phyloP scores from a whole-genome alignment of 495 filamentous ascomycete species.

The Lasiosphaeriaceae sp. region DNA sequence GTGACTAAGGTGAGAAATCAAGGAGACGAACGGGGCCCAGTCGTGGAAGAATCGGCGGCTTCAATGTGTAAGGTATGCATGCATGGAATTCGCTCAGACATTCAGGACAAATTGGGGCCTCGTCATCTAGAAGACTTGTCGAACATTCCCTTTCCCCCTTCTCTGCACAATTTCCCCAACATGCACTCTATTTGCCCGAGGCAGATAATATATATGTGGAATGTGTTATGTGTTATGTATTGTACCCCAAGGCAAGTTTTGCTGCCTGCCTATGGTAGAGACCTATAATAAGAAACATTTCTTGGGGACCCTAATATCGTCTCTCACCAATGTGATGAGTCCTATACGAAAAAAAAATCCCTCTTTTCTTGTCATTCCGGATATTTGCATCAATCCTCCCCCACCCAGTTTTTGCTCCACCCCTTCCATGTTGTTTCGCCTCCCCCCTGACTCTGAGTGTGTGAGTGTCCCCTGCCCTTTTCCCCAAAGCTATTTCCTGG shows the following conservation, averaged over 20 bases:
- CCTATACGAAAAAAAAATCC: neutral
- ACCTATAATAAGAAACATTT: too few species aligned
- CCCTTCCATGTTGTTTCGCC: too few species aligned
- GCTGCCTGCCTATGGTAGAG: neutral
- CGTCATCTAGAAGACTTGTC: conserved; percentile 13
- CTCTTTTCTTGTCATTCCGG: neutral
- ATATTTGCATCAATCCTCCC: neutral
- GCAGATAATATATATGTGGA: neutral
- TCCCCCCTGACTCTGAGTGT: too few species aligned
- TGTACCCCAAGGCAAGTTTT: neutral
- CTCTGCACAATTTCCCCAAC: neutral
- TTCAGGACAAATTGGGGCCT: neutral
- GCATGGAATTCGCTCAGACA: too few species aligned
- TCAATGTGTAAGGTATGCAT: too few species aligned
- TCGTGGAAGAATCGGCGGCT: too few species aligned
- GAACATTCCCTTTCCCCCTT: conserved; percentile 14
- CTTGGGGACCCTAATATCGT: too few species aligned
- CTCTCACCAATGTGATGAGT: neutral
- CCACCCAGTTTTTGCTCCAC: neutral
- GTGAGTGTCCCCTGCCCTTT: too few species aligned
- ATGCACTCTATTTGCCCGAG: too few species aligned
- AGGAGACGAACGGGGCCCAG: too few species aligned
- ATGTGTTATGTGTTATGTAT: neutral
- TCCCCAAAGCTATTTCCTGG: neutral
- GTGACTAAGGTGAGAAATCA: neutral